Evolutionary conservation across 495 filamentous ascomycete genomes (phyloP).

Genomic region (Penicillium robsamsonii): DNA sequence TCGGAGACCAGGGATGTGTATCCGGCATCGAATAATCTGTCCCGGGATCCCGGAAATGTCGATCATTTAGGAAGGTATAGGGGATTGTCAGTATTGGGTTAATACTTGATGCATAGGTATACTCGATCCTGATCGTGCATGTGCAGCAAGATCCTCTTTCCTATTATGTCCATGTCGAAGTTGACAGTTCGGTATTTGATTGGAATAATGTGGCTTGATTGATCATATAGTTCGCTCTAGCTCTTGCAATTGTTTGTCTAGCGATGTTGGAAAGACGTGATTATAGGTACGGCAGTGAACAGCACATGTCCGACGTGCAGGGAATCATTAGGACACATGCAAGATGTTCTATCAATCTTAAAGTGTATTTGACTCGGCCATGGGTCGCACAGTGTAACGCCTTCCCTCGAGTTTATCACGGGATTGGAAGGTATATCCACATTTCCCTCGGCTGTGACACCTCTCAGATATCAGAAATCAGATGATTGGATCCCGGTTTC

Average conservation of each 20-base stretch:
- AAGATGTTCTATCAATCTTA: not conserved
- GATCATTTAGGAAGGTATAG: not conserved
- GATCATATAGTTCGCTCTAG: not conserved
- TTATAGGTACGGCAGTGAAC: not conserved
- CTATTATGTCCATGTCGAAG: not conserved
- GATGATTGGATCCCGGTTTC: not conserved
- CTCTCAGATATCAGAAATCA: not conserved
- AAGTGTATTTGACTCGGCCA: not conserved
- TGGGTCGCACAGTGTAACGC: constrained; percentile 1
- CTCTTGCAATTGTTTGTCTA: not conserved
- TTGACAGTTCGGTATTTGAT: not conserved
- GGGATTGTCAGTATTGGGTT: not conserved
- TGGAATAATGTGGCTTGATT: not conserved
- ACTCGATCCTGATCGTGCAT: not conserved
- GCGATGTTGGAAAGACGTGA: not conserved
- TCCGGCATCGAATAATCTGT: constrained; percentile 4
- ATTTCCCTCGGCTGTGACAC: not conserved
- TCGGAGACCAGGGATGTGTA: not conserved
- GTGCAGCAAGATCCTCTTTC: not conserved
- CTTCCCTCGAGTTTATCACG: not conserved
- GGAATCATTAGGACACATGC: not conserved
- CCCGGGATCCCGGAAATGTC: constrained; percentile 8
- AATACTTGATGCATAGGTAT: not conserved
- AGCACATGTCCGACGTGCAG: not conserved
- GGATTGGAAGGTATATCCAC: not conserved